A percentile compares a stretch with the other conserved stretches of the same genome.
These are phyloP conservation scores for Podila minutissima DNA, from an alignment of 192 early-diverging fungal genomes.

Conservation along the genomic window DNA sequence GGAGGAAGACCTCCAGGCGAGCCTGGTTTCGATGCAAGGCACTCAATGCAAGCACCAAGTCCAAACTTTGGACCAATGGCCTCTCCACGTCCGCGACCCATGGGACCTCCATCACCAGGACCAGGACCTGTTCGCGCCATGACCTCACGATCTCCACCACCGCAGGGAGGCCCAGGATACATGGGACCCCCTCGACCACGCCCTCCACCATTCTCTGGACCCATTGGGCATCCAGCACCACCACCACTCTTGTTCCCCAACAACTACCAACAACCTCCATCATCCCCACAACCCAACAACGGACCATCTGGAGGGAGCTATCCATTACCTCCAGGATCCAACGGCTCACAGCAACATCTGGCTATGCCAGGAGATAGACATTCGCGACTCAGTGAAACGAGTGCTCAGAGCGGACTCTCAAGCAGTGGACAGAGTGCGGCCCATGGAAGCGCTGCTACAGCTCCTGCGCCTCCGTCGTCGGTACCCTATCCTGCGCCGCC, in stretches of 20 bases:
- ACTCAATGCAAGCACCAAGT: slow-evolving; percentile 13
- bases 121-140: background rate
- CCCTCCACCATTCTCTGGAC: slow-evolving; percentile 3
- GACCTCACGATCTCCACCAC: slow-evolving; percentile 6
- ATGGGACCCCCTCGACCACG: slow-evolving; percentile 8
- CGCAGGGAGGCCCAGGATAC: background rate
- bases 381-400: background rate
- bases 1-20: slow-evolving; percentile 1
- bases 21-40: slow-evolving; percentile 17
- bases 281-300: background rate
- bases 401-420: background rate
- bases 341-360: background rate
- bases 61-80: slow-evolving; percentile 6
- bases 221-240: slow-evolving; percentile 3
- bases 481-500: background rate
- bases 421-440: background rate
- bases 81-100: slow-evolving; percentile 21
- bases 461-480: background rate
- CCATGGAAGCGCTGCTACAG: background rate
- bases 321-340: background rate
- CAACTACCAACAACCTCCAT: slow-evolving; percentile 19
- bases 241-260: slow-evolving; percentile 19
- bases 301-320: background rate
- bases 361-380: background rate
- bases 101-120: slow-evolving; percentile 5